A percentile compares a stretch with the other conserved stretches of the same genome.
Conservation (phyloP, 2,329 filamentous ascomycete genomes). For the Mariannaea elegans region DNA sequence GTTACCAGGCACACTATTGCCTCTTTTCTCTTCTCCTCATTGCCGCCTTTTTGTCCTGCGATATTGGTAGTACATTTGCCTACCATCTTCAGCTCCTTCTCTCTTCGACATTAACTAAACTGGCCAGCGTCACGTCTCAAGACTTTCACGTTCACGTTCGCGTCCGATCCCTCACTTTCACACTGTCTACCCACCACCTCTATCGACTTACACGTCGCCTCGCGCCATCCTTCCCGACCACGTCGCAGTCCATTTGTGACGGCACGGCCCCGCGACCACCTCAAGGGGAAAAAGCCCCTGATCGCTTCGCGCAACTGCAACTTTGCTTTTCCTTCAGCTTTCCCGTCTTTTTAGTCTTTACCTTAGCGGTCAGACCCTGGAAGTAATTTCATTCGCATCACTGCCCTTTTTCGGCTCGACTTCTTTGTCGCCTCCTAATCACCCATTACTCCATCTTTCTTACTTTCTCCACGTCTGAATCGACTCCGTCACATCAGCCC, state of each 20-base stretch:
- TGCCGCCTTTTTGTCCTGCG: neutral
- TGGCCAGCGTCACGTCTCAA: neutral
- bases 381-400: constrained; percentile 5
- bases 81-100: neutral
- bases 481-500: constrained; percentile 13
- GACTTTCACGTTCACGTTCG: neutral
- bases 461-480: constrained; percentile 15
- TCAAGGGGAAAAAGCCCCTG: constrained; percentile 6
- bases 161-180: neutral
- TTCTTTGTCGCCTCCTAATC: constrained; percentile 22
- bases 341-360: constrained; percentile 4
- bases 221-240: constrained; percentile 17
- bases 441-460: neutral
- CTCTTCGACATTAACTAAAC: constrained; percentile 5
- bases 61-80: neutral
- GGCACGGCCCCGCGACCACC: constrained; percentile 20
- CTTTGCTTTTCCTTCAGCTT: constrained; percentile 19
- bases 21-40: neutral
- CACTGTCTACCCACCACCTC: neutral
- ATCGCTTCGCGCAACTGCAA: constrained; percentile 18
- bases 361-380: constrained; percentile 2
- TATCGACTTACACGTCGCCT: constrained; percentile 25
- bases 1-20: neutral
- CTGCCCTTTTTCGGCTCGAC: neutral
- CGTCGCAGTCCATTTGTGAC: constrained; percentile 11